Base-by-base conservation (phyloP, 768 basidiomycete species). In the Dendrothele bispora region DNA sequence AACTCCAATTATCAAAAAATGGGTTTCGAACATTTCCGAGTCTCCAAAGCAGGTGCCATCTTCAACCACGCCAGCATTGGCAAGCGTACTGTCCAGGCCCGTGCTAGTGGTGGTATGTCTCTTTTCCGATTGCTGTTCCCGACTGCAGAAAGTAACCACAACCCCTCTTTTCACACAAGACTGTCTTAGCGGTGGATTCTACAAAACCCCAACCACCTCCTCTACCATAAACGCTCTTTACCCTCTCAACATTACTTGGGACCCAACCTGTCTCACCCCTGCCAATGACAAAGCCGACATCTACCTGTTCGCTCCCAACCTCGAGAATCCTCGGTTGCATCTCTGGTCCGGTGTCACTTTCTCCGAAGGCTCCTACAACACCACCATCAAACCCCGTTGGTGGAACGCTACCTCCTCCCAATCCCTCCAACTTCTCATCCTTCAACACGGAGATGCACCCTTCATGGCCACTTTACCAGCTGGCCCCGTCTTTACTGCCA, bases 401-500 rank as follows among this genome's bases (percentile, higher is more conserved):
- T 91, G 86, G 86, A 82, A 87, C 49, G 59, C 77, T 1, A 77
- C 82, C 5, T 35, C 68, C 1, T 59, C 68, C 1, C 62, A 75
- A 28, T 57, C 60, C 2, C 75, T 90, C 15, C 84, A 89, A 57
- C 59, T 91, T 48, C 63, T 69, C 39, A 83, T 90, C 56, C 71
- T 88, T 35, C 55, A 75, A 1, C 55, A 72, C 6, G 78, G 76
- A 20, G 51, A 69, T 5, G 74, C 78, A 2, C 64, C 75, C 3
- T 84, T 83, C 70, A 60, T 78, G 21, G 68, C 73, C 41, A 64
- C 70, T 34, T 62, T 81, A 30, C 80, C 84, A 21, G 81, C 82
- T 7, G 88, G 84, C 1, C 89, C 89, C 36, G 62, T 89, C 46
- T 83, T 88, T 57, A 80, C 71, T 8, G 84, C 82, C 0, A 86